phyloP scores from a whole-genome alignment of 331 rosid species.

The Malus hybrid region DNA sequence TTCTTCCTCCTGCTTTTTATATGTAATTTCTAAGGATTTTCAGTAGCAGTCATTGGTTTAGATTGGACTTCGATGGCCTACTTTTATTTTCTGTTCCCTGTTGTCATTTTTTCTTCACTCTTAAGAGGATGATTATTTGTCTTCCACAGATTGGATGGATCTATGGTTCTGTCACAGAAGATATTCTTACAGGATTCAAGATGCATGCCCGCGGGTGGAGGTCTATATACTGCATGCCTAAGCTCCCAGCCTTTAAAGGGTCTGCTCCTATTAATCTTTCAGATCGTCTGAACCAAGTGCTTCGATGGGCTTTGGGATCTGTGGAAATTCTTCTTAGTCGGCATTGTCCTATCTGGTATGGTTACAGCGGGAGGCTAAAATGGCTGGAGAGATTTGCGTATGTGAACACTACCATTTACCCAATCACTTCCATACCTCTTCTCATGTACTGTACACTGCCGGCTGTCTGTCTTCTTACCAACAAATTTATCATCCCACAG shows the following conservation, averaged over 20 bases:
- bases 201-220: constrained; percentile 99
- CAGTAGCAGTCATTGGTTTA: neutral
- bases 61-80: neutral
- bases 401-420: constrained; percentile 94
- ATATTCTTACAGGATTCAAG: constrained; percentile 97
- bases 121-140: constrained; percentile 7
- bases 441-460: constrained; percentile 90
- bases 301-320: constrained; percentile 96
- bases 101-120: neutral
- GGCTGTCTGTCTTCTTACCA: constrained; percentile 94
- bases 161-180: constrained; percentile 99
- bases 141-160: constrained; percentile 91
- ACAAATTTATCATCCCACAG: constrained; percentile 99
- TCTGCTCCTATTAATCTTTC: constrained; percentile 33
- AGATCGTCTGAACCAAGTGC: constrained; percentile 99
- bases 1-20: neutral
- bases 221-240: constrained; percentile 88
- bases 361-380: constrained; percentile 83
- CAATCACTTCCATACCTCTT: constrained; percentile 88
- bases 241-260: constrained; percentile 75
- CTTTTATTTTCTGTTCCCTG: neutral
- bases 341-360: constrained; percentile 98
- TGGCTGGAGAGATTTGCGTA: constrained; percentile 94
- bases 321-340: constrained; percentile 96
- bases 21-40: neutral